Conservation (phyloP, 352 stramenopile genomes). For the Phytopythium delawarense region DNA sequence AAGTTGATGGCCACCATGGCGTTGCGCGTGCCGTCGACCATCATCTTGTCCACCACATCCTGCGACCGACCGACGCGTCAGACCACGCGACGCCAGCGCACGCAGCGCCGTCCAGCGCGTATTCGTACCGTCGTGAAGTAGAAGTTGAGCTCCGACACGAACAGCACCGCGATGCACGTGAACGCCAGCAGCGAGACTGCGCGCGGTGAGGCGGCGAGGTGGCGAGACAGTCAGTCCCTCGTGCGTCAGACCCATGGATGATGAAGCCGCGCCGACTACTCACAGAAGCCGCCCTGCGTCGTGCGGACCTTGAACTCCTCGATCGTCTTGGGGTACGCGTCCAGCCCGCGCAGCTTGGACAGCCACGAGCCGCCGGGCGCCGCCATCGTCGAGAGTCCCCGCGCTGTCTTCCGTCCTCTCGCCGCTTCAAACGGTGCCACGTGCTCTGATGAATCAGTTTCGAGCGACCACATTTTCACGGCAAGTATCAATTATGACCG, state of each 20-base stretch:
- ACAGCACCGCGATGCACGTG: constrained; percentile 52
- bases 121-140: constrained; percentile 55
- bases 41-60: constrained; percentile 85
- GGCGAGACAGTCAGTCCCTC: not conserved
- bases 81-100: not conserved
- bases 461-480: too few species aligned
- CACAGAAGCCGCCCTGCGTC: constrained; percentile 75
- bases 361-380: constrained; percentile 17
- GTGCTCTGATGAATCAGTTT: not conserved
- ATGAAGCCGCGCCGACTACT: constrained; percentile 10
- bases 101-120: not conserved
- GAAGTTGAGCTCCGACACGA: constrained; percentile 73
- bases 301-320: constrained; percentile 88
- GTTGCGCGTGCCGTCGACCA: constrained; percentile 72
- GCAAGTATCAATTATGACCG: too few species aligned
- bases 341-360: constrained; percentile 45
- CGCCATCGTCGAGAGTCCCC: constrained; percentile 1
- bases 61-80: constrained; percentile 6
- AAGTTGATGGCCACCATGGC: constrained; percentile 73
- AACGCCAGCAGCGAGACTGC: constrained; percentile 74
- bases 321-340: constrained; percentile 86
- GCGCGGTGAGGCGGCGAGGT: not conserved
- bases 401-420: not conserved
- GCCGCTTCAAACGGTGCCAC: constrained; percentile 5
- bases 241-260: not conserved